Evolutionary conservation across 805 yeast species (phyloP).

Genomic region (Ogataea parapolymorpha): DNA sequence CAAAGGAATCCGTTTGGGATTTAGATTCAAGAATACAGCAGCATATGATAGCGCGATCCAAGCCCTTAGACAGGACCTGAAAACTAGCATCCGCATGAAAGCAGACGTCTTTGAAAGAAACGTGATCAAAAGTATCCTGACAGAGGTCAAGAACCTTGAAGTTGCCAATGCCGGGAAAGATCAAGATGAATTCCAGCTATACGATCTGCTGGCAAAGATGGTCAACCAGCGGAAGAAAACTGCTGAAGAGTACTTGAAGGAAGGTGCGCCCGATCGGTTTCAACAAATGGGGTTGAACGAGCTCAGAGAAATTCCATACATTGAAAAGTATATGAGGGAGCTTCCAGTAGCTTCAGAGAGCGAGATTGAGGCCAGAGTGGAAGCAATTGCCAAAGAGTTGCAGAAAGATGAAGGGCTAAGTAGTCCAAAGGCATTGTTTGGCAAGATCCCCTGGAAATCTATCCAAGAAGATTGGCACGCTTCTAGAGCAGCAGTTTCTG

Average conservation of each 20-base stretch:
- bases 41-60: constrained; percentile 28
- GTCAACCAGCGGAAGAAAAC: constrained; percentile 39
- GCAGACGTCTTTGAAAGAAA: constrained; percentile 37
- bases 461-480: constrained; percentile 37
- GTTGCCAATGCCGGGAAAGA: constrained; percentile 29
- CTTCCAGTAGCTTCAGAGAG: constrained; percentile 37
- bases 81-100: constrained; percentile 32
- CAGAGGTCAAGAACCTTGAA: constrained; percentile 39
- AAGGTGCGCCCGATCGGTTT: constrained; percentile 41
- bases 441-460: constrained; percentile 35
- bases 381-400: constrained; percentile 28
- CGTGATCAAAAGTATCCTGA: constrained; percentile 37
- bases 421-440: constrained; percentile 27
- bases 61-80: constrained; percentile 33
- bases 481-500: constrained; percentile 29
- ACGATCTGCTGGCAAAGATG: constrained; percentile 36
- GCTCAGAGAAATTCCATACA: constrained; percentile 35
- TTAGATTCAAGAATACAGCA: constrained; percentile 28
- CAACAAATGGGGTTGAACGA: constrained; percentile 37
- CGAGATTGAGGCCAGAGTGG: constrained; percentile 33
- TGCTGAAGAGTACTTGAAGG: constrained; percentile 36
- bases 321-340: constrained; percentile 31
- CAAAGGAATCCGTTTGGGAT: not conserved
- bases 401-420: constrained; percentile 24
- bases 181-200: constrained; percentile 32